Conservation (phyloP, 1,139 yeast genomes). For the Yamadazyma taylorii region DNA sequence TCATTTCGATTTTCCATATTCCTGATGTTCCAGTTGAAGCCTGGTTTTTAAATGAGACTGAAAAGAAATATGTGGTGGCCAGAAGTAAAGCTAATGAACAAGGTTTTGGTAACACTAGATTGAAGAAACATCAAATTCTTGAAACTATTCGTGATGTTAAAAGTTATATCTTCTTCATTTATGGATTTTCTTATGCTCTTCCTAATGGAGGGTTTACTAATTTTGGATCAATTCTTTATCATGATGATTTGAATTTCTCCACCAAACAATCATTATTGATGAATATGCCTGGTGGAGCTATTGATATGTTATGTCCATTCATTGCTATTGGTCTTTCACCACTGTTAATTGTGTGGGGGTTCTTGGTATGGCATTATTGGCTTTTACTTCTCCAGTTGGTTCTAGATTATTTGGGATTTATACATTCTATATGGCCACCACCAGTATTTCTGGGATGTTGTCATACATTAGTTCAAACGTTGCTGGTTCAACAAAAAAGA, state of each 20-base stretch:
- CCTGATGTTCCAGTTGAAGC: slow-evolving; percentile 29
- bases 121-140: slow-evolving; percentile 52
- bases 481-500: slow-evolving; percentile 18
- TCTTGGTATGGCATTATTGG: slow-evolving; percentile 46
- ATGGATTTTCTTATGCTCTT: slow-evolving; percentile 24
- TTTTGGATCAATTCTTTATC: slow-evolving; percentile 38
- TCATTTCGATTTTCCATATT: slow-evolving; percentile 19
- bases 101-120: slow-evolving; percentile 54
- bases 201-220: slow-evolving; percentile 36
- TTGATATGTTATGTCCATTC: slow-evolving; percentile 36
- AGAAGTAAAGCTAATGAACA: slow-evolving; percentile 34
- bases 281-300: slow-evolving; percentile 38
- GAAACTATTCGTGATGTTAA: slow-evolving; percentile 49
- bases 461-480: slow-evolving; percentile 14
- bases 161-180: slow-evolving; percentile 38
- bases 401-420: slow-evolving; percentile 7
- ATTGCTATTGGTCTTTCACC: slow-evolving; percentile 32
- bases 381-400: slow-evolving; percentile 35
- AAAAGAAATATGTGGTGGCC: slow-evolving; percentile 28
- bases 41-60: slow-evolving; percentile 39
- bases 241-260: slow-evolving; percentile 37
- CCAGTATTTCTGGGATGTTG: slow-evolving; percentile 7
- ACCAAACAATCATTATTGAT: slow-evolving; percentile 26
- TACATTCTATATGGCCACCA: slow-evolving; percentile 9
- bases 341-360: slow-evolving; percentile 18